Evolutionary conservation across 805 yeast genomes (phyloP), one percentile per base, ranked within the genome.

Genomic region (Sungouiozyma ichnusensis): DNA sequence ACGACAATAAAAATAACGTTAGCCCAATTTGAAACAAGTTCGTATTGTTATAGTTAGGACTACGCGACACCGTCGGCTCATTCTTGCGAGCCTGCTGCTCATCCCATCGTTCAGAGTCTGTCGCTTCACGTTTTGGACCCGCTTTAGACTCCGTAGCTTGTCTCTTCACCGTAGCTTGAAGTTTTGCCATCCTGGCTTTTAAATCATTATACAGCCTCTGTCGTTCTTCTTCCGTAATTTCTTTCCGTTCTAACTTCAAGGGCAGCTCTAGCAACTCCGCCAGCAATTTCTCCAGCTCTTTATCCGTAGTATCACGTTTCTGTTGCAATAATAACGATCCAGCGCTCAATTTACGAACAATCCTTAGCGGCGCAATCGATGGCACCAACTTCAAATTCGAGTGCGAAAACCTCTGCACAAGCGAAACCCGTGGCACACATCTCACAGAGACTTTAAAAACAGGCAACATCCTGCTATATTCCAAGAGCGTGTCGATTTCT

Each of bases 1-100:
- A 63, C 1, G 66, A 48, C 7, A 63, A 45, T 2, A 65, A 49
- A n/a, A 60, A 45, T 16, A 62, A 48, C 35, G 62, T 51, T 16
- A 65, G 40, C 3, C 64, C 55, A 15, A 67, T 45, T 45, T 65
- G 67, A 35, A 65, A 46, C 11, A 66, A 53, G 20, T 62, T 64
- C 5, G 63, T 44, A 24, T 62, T 63, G 16, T 64, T 51, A 4
- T 58, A n/a, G n/a, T n/a, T n/a, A n/a, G n/a, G n/a, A n/a, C n/a
- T n/a, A n/a, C n/a, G n/a, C n/a, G n/a, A n/a, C n/a, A n/a, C n/a
- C n/a, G n/a, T n/a, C n/a, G n/a, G n/a, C 17, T 38, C n/a, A 35
- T 36, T 36, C 15, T 33, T 36, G 9, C 29, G 36, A n/a, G 14
- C 20, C 13, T 27, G 20, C n/a, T 31, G 16, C 7, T 24, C 15